Conservation (phyloP, 1,284 basidiomycete species). For the Naganishia albida region DNA sequence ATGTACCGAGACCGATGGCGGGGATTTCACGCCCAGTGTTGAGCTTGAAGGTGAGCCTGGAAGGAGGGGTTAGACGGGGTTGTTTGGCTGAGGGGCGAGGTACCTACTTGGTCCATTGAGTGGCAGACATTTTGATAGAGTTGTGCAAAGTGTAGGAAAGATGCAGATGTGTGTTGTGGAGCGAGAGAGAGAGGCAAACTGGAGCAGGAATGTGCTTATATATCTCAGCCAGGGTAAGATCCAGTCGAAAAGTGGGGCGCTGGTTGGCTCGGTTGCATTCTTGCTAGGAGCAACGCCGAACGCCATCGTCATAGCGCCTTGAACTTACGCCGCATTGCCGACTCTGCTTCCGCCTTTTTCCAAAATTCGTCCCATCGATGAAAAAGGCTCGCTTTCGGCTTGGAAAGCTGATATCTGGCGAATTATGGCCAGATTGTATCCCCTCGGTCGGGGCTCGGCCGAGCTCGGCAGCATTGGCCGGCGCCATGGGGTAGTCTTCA, state of each 20-base stretch:
- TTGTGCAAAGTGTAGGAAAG: not conserved
- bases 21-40: constrained; percentile 71
- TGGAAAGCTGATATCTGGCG: too few species aligned
- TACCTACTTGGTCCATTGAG: constrained; percentile 29
- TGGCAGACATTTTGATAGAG: constrained; percentile 15
- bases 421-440: too few species aligned
- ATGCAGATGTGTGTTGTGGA: not conserved
- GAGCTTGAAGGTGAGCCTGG: constrained; percentile 59
- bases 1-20: constrained; percentile 67
- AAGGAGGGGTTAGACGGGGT: not conserved
- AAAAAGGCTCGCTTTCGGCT: too few species aligned
- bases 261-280: not conserved
- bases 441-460: too few species aligned
- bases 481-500: too few species aligned
- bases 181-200: not conserved
- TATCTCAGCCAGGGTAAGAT: not conserved
- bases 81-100: not conserved
- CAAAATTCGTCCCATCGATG: too few species aligned
- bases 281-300: not conserved
- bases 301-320: not conserved
- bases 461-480: too few species aligned
- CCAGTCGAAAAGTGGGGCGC: not conserved
- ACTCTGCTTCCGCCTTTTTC: too few species aligned
- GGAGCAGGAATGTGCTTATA: not conserved
- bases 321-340: too few species aligned